Percentiles rank a stretch among this genome's conserved stretches.
These are phyloP conservation scores for Moesziomyces sp. DNA, from an alignment of 1,284 basidiomycete species.

Conservation along the genomic window DNA sequence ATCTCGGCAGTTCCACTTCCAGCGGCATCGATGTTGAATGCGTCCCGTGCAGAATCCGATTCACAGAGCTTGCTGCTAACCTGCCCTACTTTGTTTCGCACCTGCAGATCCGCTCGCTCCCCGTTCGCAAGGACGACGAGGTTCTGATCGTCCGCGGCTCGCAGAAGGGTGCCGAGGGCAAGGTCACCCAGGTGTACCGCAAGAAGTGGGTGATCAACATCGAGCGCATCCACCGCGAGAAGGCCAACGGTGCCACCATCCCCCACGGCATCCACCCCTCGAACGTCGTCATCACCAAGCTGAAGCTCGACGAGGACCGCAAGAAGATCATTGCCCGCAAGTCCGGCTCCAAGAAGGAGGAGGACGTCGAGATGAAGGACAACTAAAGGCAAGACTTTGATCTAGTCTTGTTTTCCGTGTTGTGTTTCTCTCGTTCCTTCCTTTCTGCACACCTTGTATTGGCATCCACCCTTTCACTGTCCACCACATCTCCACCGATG, in stretches of 20 bases:
- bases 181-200: conserved; percentile 80
- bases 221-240: conserved; percentile 97
- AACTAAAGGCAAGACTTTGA: conserved; percentile 27
- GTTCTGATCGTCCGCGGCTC: conserved; percentile 82
- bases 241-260: conserved; percentile 93
- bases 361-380: conserved; percentile 49
- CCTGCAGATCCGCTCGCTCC: conserved; percentile 85
- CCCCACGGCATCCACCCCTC: conserved; percentile 96
- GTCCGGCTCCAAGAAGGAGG: conserved; percentile 55
- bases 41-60: neutral
- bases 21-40: conserved; percentile 13
- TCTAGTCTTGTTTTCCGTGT: conserved; percentile 9
- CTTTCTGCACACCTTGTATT: conserved; percentile 3
- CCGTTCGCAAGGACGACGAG: conserved; percentile 98
- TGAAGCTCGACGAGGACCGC: conserved; percentile 68
- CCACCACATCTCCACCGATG: conserved; percentile 3
- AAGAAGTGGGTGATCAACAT: conserved; percentile 99
- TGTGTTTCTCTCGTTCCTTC: conserved; percentile 1
- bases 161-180: conserved; percentile 85
- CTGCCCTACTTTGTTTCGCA: neutral
- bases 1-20: neutral
- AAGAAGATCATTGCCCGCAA: conserved; percentile 63
- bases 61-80: conserved; percentile 7
- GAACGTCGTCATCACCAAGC: conserved; percentile 85
- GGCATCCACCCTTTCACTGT: conserved; percentile 9